These are phyloP conservation scores for Rhodotorula mucilaginosa DNA, from an alignment of 1,284 basidiomycete species.

Conservation along the genomic window DNA sequence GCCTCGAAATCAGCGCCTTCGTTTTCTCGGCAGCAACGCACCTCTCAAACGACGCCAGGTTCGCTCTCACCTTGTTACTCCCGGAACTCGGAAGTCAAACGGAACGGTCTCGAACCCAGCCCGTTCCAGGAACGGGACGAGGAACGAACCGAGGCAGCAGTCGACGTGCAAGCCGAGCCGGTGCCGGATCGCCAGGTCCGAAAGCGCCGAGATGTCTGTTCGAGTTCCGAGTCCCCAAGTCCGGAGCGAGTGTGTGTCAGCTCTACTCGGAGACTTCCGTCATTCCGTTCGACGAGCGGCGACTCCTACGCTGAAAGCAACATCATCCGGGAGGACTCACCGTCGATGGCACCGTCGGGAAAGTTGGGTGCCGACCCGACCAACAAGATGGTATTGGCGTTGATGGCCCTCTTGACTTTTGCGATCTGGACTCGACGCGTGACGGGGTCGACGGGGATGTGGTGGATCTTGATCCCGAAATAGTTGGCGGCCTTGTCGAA, in stretches of 20 bases:
- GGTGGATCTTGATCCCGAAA: constrained; percentile 87
- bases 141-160: constrained; percentile 87
- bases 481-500: constrained; percentile 83
- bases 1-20: neutral
- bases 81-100: constrained; percentile 86
- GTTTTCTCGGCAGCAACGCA: constrained; percentile 43
- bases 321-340: constrained; percentile 16
- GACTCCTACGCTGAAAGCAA: too few species aligned
- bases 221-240: constrained; percentile 9
- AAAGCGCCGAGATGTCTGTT: constrained; percentile 84
- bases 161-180: constrained; percentile 81
- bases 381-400: constrained; percentile 76
- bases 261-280: too few species aligned
- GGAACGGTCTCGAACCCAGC: constrained; percentile 47
- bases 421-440: constrained; percentile 79
- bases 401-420: constrained; percentile 76
- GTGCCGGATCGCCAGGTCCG: constrained; percentile 68
- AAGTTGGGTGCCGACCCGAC: constrained; percentile 64
- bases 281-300: too few species aligned
- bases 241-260: too few species aligned
- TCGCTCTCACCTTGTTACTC: constrained; percentile 61
- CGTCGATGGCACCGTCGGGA: constrained; percentile 84
- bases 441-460: constrained; percentile 75
- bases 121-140: constrained; percentile 80
- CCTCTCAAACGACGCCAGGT: constrained; percentile 46